Evolutionary conservation across 305 asterid genomes (phyloP).

Genomic region (Plantago lanceolata): DNA sequence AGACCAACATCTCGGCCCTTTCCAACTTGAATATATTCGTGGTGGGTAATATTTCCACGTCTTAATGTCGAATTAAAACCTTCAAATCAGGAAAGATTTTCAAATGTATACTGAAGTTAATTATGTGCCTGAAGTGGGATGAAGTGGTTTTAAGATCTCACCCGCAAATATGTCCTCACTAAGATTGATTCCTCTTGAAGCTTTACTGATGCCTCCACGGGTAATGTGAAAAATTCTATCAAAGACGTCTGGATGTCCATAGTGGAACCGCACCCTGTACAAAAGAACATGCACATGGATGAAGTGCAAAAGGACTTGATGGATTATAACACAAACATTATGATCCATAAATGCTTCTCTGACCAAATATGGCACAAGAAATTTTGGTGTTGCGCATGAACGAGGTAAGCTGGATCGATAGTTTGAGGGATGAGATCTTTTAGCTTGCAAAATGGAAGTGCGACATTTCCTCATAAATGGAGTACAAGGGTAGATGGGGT

Average conservation of each 20-base stretch:
- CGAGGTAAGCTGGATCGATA: too few species aligned
- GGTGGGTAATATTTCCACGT: constrained; percentile 95
- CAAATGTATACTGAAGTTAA: constrained; percentile 17
- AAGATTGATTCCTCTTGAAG: constrained; percentile 88
- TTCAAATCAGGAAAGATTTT: constrained; percentile 27
- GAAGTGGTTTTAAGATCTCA: constrained; percentile 35
- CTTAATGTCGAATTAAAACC: constrained; percentile 93
- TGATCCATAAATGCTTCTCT: neutral
- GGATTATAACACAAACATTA: constrained; percentile 18
- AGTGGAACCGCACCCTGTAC: constrained; percentile 84
- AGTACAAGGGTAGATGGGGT: too few species aligned
- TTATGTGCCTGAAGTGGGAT: constrained; percentile 8
- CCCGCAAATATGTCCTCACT: constrained; percentile 96
- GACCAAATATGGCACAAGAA: too few species aligned
- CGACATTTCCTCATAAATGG: too few species aligned
- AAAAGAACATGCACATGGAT: constrained; percentile 11
- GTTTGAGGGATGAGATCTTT: too few species aligned
- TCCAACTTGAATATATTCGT: constrained; percentile 96
- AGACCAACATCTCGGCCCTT: constrained; percentile 98
- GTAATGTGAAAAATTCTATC: constrained; percentile 91
- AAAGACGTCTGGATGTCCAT: constrained; percentile 93
- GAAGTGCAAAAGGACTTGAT: neutral
- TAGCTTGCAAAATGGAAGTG: too few species aligned
- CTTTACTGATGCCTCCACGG: constrained; percentile 94
- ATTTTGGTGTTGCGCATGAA: too few species aligned